These are phyloP conservation scores for Brachypodium distachyon DNA, from an alignment of 202 grass and related monocot genomes.

Conservation along the genomic window DNA sequence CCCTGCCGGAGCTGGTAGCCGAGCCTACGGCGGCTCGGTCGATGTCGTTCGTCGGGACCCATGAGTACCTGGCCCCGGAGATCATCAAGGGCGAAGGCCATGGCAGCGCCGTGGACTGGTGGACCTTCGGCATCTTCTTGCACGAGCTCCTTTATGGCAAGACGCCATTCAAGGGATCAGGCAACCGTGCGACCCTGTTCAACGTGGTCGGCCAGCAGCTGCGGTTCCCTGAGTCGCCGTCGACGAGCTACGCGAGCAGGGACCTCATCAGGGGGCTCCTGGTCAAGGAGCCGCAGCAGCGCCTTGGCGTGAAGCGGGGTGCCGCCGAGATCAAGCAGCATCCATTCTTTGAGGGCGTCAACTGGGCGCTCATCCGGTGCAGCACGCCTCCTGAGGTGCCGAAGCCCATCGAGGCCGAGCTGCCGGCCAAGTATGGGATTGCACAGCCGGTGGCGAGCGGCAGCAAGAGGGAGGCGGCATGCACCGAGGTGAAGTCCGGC, in stretches of 20 bases:
- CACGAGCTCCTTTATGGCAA: slow-evolving; percentile 57
- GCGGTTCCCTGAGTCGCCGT: slow-evolving; percentile 51
- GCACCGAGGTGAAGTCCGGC: slow-evolving; percentile 36
- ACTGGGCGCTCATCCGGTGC: slow-evolving; percentile 73
- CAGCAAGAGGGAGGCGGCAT: neutral
- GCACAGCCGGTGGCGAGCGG: slow-evolving; percentile 7
- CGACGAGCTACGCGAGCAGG: slow-evolving; percentile 42
- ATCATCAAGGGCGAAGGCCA: slow-evolving; percentile 78
- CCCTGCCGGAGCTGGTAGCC: slow-evolving; percentile 41
- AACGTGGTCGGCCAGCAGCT: slow-evolving; percentile 72
- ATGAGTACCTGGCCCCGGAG: slow-evolving; percentile 61
- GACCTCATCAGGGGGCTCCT: slow-evolving; percentile 60
- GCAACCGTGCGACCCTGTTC: slow-evolving; percentile 62
- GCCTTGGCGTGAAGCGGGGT: slow-evolving; percentile 54
- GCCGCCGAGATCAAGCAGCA: slow-evolving; percentile 74
- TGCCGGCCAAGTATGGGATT: slow-evolving; percentile 20
- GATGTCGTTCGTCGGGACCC: slow-evolving; percentile 63
- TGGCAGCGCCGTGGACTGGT: slow-evolving; percentile 73
- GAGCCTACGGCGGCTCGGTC: slow-evolving; percentile 58
- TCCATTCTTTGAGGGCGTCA: slow-evolving; percentile 66
- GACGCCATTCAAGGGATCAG: slow-evolving; percentile 66
- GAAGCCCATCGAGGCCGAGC: slow-evolving; percentile 32
- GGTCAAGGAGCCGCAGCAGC: slow-evolving; percentile 61
- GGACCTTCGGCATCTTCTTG: slow-evolving; percentile 65
- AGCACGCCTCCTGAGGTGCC: slow-evolving; percentile 61